Evolutionary conservation across 2,329 filamentous ascomycete genomes (phyloP).

Genomic region (Colletotrichum kahawae): DNA sequence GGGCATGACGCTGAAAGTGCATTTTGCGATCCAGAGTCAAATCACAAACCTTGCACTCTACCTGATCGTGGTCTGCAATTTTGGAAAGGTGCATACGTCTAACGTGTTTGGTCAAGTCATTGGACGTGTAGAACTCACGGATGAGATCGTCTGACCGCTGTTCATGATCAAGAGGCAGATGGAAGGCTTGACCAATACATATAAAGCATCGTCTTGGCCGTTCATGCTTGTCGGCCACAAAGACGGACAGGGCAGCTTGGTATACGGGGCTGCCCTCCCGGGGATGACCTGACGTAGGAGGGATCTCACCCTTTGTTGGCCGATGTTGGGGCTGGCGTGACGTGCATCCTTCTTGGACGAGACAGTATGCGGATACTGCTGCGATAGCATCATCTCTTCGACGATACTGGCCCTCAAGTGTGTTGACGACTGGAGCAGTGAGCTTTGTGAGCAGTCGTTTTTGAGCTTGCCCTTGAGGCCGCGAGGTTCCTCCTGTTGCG

Average conservation of each 20-base stretch:
- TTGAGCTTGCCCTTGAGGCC: too few relatives aligned
- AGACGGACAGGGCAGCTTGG: neutral
- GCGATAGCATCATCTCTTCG: too few relatives aligned
- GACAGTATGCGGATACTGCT: conserved; percentile 5
- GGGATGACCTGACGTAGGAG: neutral
- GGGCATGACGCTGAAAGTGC: neutral
- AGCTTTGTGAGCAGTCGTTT: too few relatives aligned
- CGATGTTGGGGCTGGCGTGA: neutral
- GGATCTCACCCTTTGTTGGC: neutral
- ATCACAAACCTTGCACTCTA: neutral
- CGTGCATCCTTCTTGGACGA: neutral
- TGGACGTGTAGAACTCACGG: neutral
- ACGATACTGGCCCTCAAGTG: too few relatives aligned
- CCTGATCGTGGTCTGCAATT: neutral
- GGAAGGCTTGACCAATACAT: neutral
- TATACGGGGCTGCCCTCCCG: neutral
- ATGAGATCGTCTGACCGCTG: neutral
- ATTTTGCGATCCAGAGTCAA: neutral
- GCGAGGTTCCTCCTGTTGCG: too few relatives aligned
- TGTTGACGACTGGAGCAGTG: too few relatives aligned
- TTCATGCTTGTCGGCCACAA: neutral
- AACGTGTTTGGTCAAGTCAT: neutral
- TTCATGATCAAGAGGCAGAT: neutral
- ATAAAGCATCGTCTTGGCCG: neutral
- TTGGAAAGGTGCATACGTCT: neutral